A percentile compares a stretch with the other conserved stretches of the same genome.
phyloP scores from a whole-genome alignment of 2,329 filamentous ascomycete genomes.

The Ophiostoma himal-ulmi region DNA sequence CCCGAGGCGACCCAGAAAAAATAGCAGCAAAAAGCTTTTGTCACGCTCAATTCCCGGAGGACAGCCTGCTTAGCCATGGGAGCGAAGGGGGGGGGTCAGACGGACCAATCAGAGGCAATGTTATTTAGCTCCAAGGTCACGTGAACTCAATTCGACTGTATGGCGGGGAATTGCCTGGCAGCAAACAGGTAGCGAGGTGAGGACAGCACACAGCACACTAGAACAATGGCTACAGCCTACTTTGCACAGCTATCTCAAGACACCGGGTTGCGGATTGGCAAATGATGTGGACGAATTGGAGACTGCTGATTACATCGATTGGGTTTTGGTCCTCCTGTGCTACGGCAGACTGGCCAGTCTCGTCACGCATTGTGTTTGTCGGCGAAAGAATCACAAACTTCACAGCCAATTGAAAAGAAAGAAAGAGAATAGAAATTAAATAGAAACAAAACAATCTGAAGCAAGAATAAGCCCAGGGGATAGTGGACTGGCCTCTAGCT shows the following conservation, averaged over 20 bases:
- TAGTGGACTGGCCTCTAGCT: background rate
- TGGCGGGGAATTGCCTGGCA: background rate
- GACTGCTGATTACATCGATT: constrained; percentile 11
- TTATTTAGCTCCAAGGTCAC: constrained; percentile 25
- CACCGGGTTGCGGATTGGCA: constrained; percentile 4
- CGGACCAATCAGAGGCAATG: constrained; percentile 22
- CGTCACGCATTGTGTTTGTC: background rate
- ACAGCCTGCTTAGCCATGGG: background rate
- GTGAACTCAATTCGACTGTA: background rate
- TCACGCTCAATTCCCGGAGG: constrained; percentile 22
- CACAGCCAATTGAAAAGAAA: background rate
- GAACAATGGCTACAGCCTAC: no score
- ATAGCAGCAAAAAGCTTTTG: constrained; percentile 18
- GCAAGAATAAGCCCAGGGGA: background rate
- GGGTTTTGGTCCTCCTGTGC: background rate
- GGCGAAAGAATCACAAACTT: background rate
- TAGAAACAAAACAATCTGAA: background rate
- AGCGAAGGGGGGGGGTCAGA: background rate
- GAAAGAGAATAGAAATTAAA: background rate
- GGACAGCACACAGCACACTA: background rate
- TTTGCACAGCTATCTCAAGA: no score
- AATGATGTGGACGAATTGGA: constrained; percentile 22
- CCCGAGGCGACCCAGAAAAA: constrained; percentile 9
- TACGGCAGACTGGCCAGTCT: background rate
- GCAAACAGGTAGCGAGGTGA: background rate